phyloP scores from a whole-genome alignment of 1,284 basidiomycete genomes.

The Kwoniella shivajii region DNA sequence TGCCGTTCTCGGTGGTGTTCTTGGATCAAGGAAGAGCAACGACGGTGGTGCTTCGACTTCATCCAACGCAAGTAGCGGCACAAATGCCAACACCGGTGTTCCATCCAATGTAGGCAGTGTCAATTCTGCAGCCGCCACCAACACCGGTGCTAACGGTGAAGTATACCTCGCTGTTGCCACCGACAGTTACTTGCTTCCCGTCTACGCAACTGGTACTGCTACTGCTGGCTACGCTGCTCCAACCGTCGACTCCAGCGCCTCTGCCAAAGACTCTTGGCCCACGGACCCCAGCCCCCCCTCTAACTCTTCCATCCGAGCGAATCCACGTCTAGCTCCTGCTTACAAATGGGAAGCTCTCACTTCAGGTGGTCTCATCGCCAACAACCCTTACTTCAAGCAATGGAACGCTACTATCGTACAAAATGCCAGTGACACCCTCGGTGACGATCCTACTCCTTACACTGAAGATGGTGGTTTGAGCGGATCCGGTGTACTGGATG shows the following conservation, averaged over 20 bases:
- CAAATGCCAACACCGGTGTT: conserved; percentile 37
- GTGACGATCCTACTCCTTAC: conserved; percentile 68
- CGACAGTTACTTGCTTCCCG: conserved; percentile 73
- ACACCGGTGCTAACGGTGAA: conserved; percentile 46
- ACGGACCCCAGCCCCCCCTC: conserved; percentile 70
- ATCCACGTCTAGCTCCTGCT: conserved; percentile 84
- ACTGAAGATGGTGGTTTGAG: conserved; percentile 66
- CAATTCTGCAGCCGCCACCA: conserved; percentile 39
- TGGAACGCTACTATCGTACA: conserved; percentile 94
- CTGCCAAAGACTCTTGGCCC: conserved; percentile 68
- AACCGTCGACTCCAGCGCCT: conserved; percentile 64
- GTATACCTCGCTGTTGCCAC: conserved; percentile 60
- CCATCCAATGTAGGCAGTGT: conserved; percentile 22
- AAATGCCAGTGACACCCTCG: conserved; percentile 77
- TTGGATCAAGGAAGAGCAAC: conserved; percentile 62
- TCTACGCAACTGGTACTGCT: conserved; percentile 86
- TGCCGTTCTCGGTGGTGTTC: conserved; percentile 75
- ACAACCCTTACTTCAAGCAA: conserved; percentile 78
- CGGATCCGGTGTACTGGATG: conserved; percentile 88
- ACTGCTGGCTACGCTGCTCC: conserved; percentile 74
- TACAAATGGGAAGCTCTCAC: conserved; percentile 89
- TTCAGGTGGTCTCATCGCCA: conserved; percentile 68
- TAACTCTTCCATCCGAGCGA: conserved; percentile 65
- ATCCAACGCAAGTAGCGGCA: conserved; percentile 7
- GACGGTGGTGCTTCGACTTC: conserved; percentile 53